Evolutionary conservation across 371 early-diverging fungal species (phyloP).

Genomic region (Mortierella sp.): DNA sequence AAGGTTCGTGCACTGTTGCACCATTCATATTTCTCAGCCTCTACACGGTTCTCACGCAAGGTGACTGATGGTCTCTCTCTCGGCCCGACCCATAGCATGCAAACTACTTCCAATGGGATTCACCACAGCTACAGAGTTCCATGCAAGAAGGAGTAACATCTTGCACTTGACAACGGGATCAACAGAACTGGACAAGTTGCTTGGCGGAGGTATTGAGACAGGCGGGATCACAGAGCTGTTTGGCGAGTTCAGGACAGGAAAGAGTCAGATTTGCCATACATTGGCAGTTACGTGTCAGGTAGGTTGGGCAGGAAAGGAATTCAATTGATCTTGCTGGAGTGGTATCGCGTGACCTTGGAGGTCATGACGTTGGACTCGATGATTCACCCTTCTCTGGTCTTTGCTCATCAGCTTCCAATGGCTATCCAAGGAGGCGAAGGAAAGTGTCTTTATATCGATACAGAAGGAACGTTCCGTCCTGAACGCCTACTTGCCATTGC

Average conservation of each 20-base stretch:
- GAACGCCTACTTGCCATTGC: slow-evolving; percentile 92
- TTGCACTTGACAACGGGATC: slow-evolving; percentile 96
- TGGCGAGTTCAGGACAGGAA: slow-evolving; percentile 99
- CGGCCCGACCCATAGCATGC: too few relatives aligned
- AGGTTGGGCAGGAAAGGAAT: not conserved
- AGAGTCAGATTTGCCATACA: slow-evolving; percentile 99
- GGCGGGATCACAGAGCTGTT: slow-evolving; percentile 99
- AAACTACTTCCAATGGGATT: slow-evolving; percentile 98
- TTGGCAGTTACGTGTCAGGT: slow-evolving; percentile 98
- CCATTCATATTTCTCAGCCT: not conserved
- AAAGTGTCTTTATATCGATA: slow-evolving; percentile 98
- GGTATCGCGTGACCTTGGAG: not conserved
- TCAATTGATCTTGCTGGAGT: too few relatives aligned
- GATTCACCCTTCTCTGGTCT: slow-evolving; percentile 14
- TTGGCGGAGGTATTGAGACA: slow-evolving; percentile 99
- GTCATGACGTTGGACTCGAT: not conserved
- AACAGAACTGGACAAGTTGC: slow-evolving; percentile 93
- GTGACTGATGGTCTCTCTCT: too few relatives aligned
- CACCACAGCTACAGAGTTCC: slow-evolving; percentile 96
- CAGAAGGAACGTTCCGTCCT: slow-evolving; percentile 99
- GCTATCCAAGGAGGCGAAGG: slow-evolving; percentile 96
- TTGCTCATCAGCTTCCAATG: slow-evolving; percentile 72
- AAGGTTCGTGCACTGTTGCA: slow-evolving; percentile 68
- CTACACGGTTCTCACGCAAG: slow-evolving; percentile 1
- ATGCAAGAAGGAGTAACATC: slow-evolving; percentile 88